Base-by-base conservation (phyloP, 345 rosid genomes). In the Murraya paniculata region DNA sequence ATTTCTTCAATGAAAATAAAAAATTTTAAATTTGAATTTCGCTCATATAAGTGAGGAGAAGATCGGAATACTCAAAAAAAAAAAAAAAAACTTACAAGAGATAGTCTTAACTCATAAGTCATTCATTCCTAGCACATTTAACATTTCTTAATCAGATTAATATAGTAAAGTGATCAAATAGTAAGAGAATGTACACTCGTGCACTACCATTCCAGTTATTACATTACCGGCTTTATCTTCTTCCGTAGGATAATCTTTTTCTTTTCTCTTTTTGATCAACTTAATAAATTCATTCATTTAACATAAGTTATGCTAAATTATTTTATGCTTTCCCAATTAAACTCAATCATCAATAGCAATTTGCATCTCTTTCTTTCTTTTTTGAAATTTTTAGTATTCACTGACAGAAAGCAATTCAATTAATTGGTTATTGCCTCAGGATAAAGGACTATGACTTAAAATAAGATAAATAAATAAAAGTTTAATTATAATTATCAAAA, bases 1-100 rank as follows among this genome's bases (percentile, higher is more conserved):
- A 45, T 45, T 2, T 53, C 2, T 4, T 18, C 0, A 16, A 0
- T 1, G 7, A 4, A 18, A 53, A 53, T 18, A 18, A 0, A 1
- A 53, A 53, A 53, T 53, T 18, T 41, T 18, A 11, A 45, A 45
- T 0, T 45, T 45, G 5, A 45, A 13, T 5, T 45, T 18, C 16
- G 1, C 5, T 3, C 18, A 45, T 4, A 0, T 45, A 0, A 45
- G 5, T 2, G 5, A 45, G 13, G 1, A 9, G 55, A 50, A 50
- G 18, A 50, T 50, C 16, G 1, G 1, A 16, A 16, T 50, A 50
- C 22, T 50, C 0, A 16, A 13, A 48, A 13, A 16, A 13, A 48
- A 13, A 16, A 11, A 48, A 2, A 48, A 10, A 14, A 13, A 48
- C 6, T 13, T 57, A n/a, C 22, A 57, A 57, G 60, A 58, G 61